phyloP scores from a whole-genome alignment of 257 asterid genomes.

The Solanum appendiculatum region DNA sequence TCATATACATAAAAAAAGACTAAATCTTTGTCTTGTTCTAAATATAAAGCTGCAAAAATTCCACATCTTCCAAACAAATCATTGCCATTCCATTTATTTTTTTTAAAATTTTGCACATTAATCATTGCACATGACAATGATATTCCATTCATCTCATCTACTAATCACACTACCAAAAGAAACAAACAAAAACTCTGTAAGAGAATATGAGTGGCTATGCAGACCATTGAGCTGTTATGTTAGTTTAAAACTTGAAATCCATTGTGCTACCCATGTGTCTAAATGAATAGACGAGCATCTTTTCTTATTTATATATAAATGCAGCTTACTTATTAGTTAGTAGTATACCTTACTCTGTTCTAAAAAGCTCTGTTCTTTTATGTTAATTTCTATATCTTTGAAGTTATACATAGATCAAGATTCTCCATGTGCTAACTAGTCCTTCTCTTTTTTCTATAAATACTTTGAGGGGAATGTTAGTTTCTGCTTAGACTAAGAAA shows the following conservation, averaged over 20 bases:
- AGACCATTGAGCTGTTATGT: slow-evolving; percentile 10
- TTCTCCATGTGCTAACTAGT: slow-evolving; percentile 30
- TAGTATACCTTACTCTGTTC: not conserved
- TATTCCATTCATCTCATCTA: slow-evolving; percentile 15
- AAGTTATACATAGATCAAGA: slow-evolving; percentile 7
- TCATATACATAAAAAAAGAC: slow-evolving; percentile 12
- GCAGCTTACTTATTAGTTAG: not conserved
- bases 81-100: not conserved
- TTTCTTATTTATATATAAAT: not conserved
- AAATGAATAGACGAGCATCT: slow-evolving; percentile 4
- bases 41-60: not conserved
- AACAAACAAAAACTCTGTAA: slow-evolving; percentile 3
- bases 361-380: not conserved
- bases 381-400: not conserved
- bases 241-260: not conserved
- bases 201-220: slow-evolving; percentile 4
- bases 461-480: not conserved
- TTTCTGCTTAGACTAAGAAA: not conserved
- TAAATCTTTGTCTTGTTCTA: slow-evolving; percentile 14
- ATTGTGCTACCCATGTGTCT: slow-evolving; percentile 16
- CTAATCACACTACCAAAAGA: slow-evolving; percentile 3
- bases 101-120: not conserved
- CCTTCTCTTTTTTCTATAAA: slow-evolving; percentile 2
- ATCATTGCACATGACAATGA: slow-evolving; percentile 38
- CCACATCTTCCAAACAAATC: not conserved